Evolutionary conservation across 2,329 filamentous ascomycete genomes (phyloP).

Genomic region (Hypoxylon sp.): DNA sequence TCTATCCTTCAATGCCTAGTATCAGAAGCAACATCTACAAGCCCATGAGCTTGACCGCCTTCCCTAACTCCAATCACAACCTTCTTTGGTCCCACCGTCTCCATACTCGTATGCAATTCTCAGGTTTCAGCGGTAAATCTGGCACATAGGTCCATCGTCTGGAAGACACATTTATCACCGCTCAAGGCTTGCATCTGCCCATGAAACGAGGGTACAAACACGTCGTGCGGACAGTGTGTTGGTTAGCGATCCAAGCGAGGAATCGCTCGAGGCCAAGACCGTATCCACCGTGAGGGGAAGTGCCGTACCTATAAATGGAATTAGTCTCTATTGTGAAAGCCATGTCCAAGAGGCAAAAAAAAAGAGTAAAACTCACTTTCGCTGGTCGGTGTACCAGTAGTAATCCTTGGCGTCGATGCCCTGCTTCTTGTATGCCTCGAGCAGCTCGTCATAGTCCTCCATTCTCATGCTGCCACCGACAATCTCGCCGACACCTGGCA

Average conservation of each 20-base stretch:
- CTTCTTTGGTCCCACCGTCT: constrained; percentile 27
- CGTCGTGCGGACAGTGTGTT: constrained; percentile 75
- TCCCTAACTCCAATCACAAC: constrained; percentile 37
- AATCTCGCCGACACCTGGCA: constrained; percentile 98
- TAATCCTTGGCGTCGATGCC: constrained; percentile 87
- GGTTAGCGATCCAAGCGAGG: constrained; percentile 74
- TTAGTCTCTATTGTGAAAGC: constrained; percentile 39
- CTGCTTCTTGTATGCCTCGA: constrained; percentile 89
- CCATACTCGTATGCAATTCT: constrained; percentile 18
- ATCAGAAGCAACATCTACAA: constrained; percentile 25
- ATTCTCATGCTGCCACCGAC: constrained; percentile 98
- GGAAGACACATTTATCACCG: constrained; percentile 19
- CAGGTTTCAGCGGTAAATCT: constrained; percentile 20
- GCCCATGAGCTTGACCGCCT: constrained; percentile 36
- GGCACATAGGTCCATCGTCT: constrained; percentile 15
- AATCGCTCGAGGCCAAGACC: constrained; percentile 91
- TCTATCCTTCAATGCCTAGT: constrained; percentile 27
- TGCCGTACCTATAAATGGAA: constrained; percentile 77
- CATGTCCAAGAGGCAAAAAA: constrained; percentile 4
- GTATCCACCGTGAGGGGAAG: constrained; percentile 92
- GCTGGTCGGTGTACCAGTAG: constrained; percentile 99
- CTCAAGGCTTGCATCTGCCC: constrained; percentile 81
- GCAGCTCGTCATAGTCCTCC: constrained; percentile 88
- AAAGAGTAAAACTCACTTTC: constrained; percentile 76
- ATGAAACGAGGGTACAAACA: constrained; percentile 87